A percentile compares a stretch with the other conserved stretches of the same genome.
These are phyloP conservation scores for Aspergillus luchuensis DNA, from an alignment of 2,329 filamentous ascomycete genomes.

Conservation along the genomic window DNA sequence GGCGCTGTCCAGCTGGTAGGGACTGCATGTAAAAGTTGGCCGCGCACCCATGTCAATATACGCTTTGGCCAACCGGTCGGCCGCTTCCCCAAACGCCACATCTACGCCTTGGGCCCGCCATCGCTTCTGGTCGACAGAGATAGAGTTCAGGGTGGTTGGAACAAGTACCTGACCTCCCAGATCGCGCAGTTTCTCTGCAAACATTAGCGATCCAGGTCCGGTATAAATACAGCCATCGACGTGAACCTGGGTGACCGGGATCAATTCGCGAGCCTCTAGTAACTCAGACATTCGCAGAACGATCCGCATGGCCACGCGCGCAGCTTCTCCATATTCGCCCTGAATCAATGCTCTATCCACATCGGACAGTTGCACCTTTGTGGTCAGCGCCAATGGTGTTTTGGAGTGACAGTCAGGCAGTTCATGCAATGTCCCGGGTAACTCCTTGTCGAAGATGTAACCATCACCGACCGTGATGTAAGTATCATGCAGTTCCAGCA, in stretches of 20 bases:
- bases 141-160: conserved; percentile 47
- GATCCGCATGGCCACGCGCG: conserved; percentile 42
- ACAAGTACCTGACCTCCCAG: conserved; percentile 41
- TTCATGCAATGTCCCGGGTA: background rate
- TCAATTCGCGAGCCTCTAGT: conserved; percentile 35
- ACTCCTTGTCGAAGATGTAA: background rate
- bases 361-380: conserved; percentile 21
- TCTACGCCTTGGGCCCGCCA: conserved; percentile 44
- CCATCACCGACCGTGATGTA: conserved; percentile 10
- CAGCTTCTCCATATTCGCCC: conserved; percentile 38
- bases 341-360: conserved; percentile 30
- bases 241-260: conserved; percentile 46
- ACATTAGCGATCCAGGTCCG: conserved; percentile 40
- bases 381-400: background rate
- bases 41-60: conserved; percentile 47
- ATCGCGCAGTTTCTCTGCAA: conserved; percentile 40
- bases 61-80: conserved; percentile 38
- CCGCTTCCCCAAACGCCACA: conserved; percentile 30
- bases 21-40: conserved; percentile 49
- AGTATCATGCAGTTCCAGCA: background rate
- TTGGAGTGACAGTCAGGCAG: background rate
- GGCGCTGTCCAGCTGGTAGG: conserved; percentile 43
- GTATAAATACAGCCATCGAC: conserved; percentile 50
- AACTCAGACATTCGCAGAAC: conserved; percentile 42
- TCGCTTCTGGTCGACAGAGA: conserved; percentile 47